A percentile compares a stretch with the other conserved stretches of the same genome.
Evolutionary conservation across 2,329 filamentous ascomycete species (phyloP).

Genomic region (Pestalotiopsis sp.): DNA sequence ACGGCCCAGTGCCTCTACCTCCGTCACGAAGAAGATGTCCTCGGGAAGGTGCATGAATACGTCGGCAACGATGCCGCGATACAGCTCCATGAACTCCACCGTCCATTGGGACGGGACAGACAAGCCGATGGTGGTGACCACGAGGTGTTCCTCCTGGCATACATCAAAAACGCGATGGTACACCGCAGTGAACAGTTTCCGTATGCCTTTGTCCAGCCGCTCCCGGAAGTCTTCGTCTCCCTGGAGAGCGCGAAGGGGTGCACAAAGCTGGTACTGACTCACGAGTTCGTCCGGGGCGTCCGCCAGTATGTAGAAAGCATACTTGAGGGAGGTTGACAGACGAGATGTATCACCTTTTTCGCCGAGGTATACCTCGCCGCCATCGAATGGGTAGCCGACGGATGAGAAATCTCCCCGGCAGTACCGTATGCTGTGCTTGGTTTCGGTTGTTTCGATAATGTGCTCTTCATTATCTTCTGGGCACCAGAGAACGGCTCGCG

Average conservation of each 20-base stretch:
- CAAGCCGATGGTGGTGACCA: constrained; percentile 15
- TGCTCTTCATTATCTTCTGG: neutral
- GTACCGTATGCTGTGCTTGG: neutral
- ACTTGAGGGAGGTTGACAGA: constrained; percentile 14
- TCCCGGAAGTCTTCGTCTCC: constrained; percentile 5
- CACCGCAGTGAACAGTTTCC: constrained; percentile 12
- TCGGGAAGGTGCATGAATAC: neutral
- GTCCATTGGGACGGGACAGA: constrained; percentile 20
- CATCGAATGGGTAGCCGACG: constrained; percentile 20
- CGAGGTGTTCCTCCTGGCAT: constrained; percentile 2
- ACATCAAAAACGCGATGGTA: constrained; percentile 7
- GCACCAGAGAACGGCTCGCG: constrained; percentile 17
- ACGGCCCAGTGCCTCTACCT: constrained; percentile 17
- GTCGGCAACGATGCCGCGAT: constrained; percentile 12
- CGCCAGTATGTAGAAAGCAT: constrained; percentile 16
- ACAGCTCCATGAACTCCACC: constrained; percentile 17
- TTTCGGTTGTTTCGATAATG: constrained; percentile 8
- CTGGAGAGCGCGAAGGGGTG: neutral
- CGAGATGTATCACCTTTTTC: constrained; percentile 12
- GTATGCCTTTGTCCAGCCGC: constrained; percentile 14
- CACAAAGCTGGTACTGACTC: constrained; percentile 13
- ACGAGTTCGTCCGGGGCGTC: constrained; percentile 14
- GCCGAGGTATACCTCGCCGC: constrained; percentile 14
- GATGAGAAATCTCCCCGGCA: constrained; percentile 21
- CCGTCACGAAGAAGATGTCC: constrained; percentile 14